phyloP scores from a whole-genome alignment of 495 filamentous ascomycete species.

The Terfezia claveryi region DNA sequence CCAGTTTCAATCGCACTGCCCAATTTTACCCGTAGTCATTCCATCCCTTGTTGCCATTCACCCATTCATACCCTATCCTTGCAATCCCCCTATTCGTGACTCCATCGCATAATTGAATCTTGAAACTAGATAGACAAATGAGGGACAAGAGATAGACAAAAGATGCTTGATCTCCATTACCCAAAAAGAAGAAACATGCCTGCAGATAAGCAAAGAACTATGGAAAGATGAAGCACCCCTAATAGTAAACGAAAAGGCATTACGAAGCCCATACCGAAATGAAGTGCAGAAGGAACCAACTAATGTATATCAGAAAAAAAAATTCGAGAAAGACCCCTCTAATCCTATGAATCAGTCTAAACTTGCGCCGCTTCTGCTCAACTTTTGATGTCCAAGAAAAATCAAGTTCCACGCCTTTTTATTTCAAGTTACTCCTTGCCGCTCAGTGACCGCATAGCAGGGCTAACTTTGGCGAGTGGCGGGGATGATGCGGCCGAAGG shows the following conservation, averaged over 20 bases:
- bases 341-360: not conserved
- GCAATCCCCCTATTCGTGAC: not conserved
- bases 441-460: not conserved
- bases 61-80: not conserved
- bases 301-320: not conserved
- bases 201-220: not conserved
- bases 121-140: not conserved
- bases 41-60: not conserved
- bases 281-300: not conserved
- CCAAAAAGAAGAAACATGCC: not conserved
- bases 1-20: too few relatives aligned
- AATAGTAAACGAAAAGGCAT: not conserved
- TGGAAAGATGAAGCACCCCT: not conserved
- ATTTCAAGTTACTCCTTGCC: not conserved
- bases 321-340: not conserved
- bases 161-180: not conserved
- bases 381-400: not conserved
- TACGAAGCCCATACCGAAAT: not conserved
- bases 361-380: not conserved
- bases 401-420: not conserved
- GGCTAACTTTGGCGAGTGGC: conserved; percentile 36
- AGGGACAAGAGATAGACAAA: not conserved
- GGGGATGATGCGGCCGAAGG: conserved; percentile 38
- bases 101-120: not conserved
- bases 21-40: not conserved